Evolutionary conservation across 345 rosid species (phyloP).

Genomic region (Fremontodendron californicum): DNA sequence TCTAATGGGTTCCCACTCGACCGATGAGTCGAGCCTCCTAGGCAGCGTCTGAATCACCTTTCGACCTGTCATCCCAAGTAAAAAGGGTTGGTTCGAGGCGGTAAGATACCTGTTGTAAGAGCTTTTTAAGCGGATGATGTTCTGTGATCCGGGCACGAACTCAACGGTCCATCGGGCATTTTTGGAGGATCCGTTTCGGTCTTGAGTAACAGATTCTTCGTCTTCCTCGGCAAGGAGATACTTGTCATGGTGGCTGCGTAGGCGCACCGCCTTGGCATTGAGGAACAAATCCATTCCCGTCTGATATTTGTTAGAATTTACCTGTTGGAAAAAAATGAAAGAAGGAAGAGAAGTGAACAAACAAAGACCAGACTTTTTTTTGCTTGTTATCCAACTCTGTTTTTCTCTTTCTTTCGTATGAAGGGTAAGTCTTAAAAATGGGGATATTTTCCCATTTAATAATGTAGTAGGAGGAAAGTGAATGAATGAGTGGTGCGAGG

Average conservation of each 20-base stretch:
- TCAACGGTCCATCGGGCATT: constrained; percentile 73
- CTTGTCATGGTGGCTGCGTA: constrained; percentile 74
- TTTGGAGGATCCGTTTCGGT: constrained; percentile 56
- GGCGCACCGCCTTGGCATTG: constrained; percentile 67
- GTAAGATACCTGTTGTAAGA: constrained; percentile 71
- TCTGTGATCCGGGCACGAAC: constrained; percentile 39
- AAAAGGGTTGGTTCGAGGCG: constrained; percentile 69
- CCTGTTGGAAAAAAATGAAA: constrained; percentile 13
- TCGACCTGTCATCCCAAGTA: constrained; percentile 71
- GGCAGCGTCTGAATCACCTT: constrained; percentile 62
- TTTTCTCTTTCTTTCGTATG: no score
- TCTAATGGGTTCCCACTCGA: constrained; percentile 77
- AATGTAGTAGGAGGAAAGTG: neutral
- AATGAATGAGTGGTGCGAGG: neutral
- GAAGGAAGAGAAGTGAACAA: neutral
- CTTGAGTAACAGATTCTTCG: constrained; percentile 60
- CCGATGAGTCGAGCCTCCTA: constrained; percentile 45
- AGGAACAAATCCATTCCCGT: constrained; percentile 69
- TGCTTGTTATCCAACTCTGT: neutral
- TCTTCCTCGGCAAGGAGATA: constrained; percentile 68
- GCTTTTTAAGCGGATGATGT: constrained; percentile 60
- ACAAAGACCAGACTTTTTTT: neutral
- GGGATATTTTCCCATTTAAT: neutral
- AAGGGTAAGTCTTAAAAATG: neutral
- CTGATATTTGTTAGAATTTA: constrained; percentile 7